phyloP scores from a whole-genome alignment of 2,329 filamentous ascomycete species.

The Diplodia corticola region DNA sequence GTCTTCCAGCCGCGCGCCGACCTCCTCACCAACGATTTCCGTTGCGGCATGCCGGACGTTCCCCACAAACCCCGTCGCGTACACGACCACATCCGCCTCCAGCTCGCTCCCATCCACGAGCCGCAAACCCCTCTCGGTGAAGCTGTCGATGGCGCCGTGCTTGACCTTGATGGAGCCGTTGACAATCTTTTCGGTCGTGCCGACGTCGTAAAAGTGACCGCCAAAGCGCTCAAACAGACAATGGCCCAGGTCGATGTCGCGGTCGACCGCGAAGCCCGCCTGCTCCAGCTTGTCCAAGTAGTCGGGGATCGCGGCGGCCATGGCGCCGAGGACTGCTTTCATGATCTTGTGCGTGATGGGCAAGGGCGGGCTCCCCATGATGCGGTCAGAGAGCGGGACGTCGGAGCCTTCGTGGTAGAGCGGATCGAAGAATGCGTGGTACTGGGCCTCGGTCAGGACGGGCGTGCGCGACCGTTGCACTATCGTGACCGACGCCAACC shows the following conservation, averaged over 20 bases:
- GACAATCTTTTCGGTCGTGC: slow-evolving; percentile 44
- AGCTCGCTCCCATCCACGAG: slow-evolving; percentile 48
- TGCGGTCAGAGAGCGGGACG: slow-evolving; percentile 32
- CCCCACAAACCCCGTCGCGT: slow-evolving; percentile 49
- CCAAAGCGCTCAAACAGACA: slow-evolving; percentile 43
- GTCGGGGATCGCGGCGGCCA: slow-evolving; percentile 37
- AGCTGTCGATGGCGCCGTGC: slow-evolving; percentile 38
- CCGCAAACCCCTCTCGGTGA: slow-evolving; percentile 43
- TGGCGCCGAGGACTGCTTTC: slow-evolving; percentile 29
- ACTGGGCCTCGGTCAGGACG: slow-evolving; percentile 33
- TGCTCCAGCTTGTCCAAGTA: slow-evolving; percentile 44
- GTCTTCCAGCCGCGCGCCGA: slow-evolving; percentile 45
- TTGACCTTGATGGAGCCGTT: slow-evolving; percentile 50
- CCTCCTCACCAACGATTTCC: slow-evolving; percentile 43
- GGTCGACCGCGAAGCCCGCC: slow-evolving; percentile 46
- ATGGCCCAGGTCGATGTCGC: slow-evolving; percentile 41
- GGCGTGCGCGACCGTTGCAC: slow-evolving; percentile 48
- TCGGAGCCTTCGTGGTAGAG: slow-evolving; percentile 31
- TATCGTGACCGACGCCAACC: slow-evolving; percentile 47
- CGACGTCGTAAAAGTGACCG: slow-evolving; percentile 52
- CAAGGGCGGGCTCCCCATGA: not conserved
- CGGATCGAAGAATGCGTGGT: slow-evolving; percentile 2
- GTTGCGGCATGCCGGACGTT: slow-evolving; percentile 45
- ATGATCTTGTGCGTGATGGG: slow-evolving; percentile 27
- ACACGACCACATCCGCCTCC: slow-evolving; percentile 49